These are phyloP conservation scores for Gracilaria caudata DNA, from an alignment of 23 red algal genomes.

Conservation along the genomic window DNA sequence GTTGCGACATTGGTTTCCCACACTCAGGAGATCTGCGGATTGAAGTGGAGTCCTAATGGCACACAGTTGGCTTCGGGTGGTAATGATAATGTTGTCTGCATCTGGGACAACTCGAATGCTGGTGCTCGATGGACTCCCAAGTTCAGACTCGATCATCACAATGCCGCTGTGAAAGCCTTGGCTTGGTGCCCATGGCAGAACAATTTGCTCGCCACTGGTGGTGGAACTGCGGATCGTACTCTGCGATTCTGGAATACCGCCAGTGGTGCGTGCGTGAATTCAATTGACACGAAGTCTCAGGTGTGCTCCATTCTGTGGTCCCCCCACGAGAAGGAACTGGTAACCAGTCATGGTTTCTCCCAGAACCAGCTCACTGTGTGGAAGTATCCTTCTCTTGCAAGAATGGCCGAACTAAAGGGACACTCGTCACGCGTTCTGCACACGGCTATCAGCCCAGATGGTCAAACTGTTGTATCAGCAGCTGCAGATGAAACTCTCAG, in stretches of 20 bases:
- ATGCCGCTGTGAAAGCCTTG: conserved; percentile 96
- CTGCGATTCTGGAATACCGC: conserved; percentile 97
- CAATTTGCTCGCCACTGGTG: conserved; percentile 91
- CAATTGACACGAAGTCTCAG: conserved; percentile 95
- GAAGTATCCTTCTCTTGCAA: conserved; percentile 92
- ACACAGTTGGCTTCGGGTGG: conserved; percentile 93
- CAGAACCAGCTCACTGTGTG: conserved; percentile 98
- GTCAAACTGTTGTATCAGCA: conserved; percentile 94
- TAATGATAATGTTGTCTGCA: conserved; percentile 94
- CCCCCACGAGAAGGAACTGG: conserved; percentile 91
- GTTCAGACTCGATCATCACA: conserved; percentile 79
- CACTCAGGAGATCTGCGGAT: conserved; percentile 95
- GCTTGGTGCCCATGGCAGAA: conserved; percentile 99
- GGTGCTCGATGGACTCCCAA: conserved; percentile 48
- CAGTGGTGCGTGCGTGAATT: conserved; percentile 88
- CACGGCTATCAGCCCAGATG: conserved; percentile 87
- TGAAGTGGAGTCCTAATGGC: conserved; percentile 97
- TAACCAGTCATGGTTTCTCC: conserved; percentile 97
- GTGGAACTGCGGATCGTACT: conserved; percentile 94
- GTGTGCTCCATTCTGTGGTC: conserved; percentile 98
- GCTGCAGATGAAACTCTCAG: conserved; percentile 98
- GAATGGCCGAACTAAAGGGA: conserved; percentile 92
- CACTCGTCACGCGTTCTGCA: conserved; percentile 96
- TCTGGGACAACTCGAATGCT: conserved; percentile 78
- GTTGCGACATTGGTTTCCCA: conserved; percentile 78